Evolutionary conservation across 2,329 filamentous ascomycete genomes (phyloP).

Genomic region (Xylariaceae sp.): DNA sequence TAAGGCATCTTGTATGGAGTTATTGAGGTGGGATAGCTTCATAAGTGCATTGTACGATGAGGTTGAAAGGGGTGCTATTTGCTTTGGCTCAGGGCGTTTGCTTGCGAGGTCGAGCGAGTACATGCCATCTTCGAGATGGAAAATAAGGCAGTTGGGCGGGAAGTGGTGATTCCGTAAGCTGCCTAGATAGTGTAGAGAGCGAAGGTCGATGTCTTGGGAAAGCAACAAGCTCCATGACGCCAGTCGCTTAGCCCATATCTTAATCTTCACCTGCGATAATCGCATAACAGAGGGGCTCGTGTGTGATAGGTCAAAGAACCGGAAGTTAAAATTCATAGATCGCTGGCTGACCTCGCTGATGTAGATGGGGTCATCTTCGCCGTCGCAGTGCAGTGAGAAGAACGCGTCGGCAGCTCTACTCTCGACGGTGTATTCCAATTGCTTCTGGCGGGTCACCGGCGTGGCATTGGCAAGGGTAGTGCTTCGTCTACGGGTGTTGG

Average conservation of each 20-base stretch:
- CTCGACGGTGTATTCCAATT: constrained; percentile 74
- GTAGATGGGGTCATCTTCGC: constrained; percentile 76
- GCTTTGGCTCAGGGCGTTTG: constrained; percentile 56
- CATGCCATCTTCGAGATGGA: constrained; percentile 84
- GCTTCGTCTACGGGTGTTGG: constrained; percentile 53
- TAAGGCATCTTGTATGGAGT: constrained; percentile 88
- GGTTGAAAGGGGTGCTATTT: constrained; percentile 60
- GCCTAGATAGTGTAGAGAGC: constrained; percentile 78
- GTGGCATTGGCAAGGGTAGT: constrained; percentile 54
- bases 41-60: constrained; percentile 89
- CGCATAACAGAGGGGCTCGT: constrained; percentile 70
- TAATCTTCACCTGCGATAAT: constrained; percentile 67
- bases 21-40: constrained; percentile 85
- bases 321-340: constrained; percentile 91
- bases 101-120: constrained; percentile 77
- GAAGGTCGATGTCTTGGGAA: constrained; percentile 73
- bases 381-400: constrained; percentile 79
- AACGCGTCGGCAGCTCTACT: constrained; percentile 83
- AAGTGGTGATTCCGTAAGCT: constrained; percentile 73
- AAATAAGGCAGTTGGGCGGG: constrained; percentile 81
- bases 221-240: constrained; percentile 68
- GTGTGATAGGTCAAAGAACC: constrained; percentile 76
- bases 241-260: constrained; percentile 73
- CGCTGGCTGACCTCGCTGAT: constrained; percentile 81
- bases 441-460: constrained; percentile 68